phyloP scores from a whole-genome alignment of 2,329 filamentous ascomycete genomes.

The Colletotrichum sp. region DNA sequence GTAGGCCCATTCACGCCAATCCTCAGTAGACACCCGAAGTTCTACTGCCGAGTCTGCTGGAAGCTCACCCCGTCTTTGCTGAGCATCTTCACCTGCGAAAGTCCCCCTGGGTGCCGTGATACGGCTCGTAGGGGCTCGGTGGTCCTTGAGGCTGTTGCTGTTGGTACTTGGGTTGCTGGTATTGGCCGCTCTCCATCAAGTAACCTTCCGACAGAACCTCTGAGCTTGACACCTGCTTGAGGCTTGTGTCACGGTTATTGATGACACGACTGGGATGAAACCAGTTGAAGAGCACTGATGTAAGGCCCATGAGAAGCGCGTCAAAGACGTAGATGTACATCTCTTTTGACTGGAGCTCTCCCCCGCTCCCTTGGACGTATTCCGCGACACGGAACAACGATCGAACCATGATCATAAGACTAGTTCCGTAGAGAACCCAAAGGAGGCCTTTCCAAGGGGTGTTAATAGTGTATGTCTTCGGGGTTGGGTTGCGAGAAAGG shows the following conservation, averaged over 20 bases:
- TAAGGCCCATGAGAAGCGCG: slow-evolving; percentile 36
- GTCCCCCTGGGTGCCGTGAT: neutral
- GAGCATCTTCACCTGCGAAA: neutral
- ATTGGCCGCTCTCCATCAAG: slow-evolving; percentile 13
- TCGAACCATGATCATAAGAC: slow-evolving; percentile 42
- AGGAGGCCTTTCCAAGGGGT: slow-evolving; percentile 36
- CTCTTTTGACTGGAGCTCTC: slow-evolving; percentile 38
- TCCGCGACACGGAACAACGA: slow-evolving; percentile 48
- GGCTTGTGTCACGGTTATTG: neutral
- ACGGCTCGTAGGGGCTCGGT: neutral
- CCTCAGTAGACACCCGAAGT: neutral
- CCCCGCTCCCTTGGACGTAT: slow-evolving; percentile 40
- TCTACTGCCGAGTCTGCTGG: neutral
- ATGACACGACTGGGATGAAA: slow-evolving; percentile 22
- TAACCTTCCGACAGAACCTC: slow-evolving; percentile 4
- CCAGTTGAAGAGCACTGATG: slow-evolving; percentile 24
- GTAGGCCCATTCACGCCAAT: slow-evolving; percentile 6
- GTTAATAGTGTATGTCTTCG: slow-evolving; percentile 17
- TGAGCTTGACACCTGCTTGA: neutral
- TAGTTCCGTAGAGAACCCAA: slow-evolving; percentile 28
- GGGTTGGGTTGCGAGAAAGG: slow-evolving; percentile 22
- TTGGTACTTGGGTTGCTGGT: neutral
- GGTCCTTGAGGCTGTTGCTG: neutral
- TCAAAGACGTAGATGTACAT: slow-evolving; percentile 43
- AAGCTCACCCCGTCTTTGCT: neutral